Conservation (phyloP, 106 monocot species). For the Hemerocallis citrina region DNA sequence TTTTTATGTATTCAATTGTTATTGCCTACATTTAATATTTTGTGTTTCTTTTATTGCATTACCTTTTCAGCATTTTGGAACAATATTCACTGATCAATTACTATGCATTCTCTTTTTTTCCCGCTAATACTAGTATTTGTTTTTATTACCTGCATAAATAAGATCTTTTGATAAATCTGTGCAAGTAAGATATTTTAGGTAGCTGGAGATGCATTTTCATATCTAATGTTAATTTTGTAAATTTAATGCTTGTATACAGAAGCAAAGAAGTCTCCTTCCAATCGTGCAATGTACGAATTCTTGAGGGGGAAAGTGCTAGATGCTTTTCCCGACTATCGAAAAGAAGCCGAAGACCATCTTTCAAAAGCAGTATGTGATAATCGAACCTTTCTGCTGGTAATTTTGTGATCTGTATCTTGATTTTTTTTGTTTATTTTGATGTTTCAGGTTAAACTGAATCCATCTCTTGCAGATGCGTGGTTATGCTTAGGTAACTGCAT, state of each 20-base stretch:
- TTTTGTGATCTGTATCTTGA: conserved; percentile 7
- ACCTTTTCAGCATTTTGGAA: no score
- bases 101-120: no score
- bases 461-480: conserved; percentile 96
- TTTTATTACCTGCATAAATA: no score
- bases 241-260: conserved; percentile 22
- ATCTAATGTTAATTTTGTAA: not conserved
- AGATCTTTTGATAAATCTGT: no score
- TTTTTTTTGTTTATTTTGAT: conserved; percentile 14
- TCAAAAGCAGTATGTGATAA: conserved; percentile 66
- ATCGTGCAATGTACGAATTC: conserved; percentile 57
- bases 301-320: conserved; percentile 63
- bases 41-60: no score
- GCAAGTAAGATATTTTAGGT: not conserved
- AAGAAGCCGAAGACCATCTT: conserved; percentile 82
- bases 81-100: no score
- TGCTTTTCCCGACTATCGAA: conserved; percentile 51
- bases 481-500: conserved; percentile 90
- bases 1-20: no score
- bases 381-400: not conserved
- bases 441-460: conserved; percentile 90
- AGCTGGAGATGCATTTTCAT: not conserved
- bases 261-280: conserved; percentile 35
- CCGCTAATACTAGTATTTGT: no score
- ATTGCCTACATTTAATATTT: no score